Evolutionary conservation across 129 eudicot genomes (phyloP).

Genomic region (Flaveria bidentis): DNA sequence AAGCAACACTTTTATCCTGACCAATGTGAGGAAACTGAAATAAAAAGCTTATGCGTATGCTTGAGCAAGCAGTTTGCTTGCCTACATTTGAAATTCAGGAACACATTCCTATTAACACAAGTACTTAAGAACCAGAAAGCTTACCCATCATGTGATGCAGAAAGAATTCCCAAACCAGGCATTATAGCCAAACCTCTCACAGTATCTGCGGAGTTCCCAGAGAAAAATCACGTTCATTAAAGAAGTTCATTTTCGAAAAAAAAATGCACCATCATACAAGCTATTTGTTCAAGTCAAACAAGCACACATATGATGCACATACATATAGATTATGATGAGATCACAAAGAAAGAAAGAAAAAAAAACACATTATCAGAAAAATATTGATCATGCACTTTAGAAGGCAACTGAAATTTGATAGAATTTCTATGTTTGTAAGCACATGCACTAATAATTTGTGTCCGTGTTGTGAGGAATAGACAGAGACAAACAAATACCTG

Average conservation of each 20-base stretch:
- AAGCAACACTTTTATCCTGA: neutral
- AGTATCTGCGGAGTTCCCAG: constrained; percentile 62
- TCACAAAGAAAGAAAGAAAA: constrained; percentile 17
- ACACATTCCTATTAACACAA: constrained; percentile 9
- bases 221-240: constrained; percentile 14
- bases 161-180: constrained; percentile 85
- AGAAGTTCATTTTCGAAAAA: neutral
- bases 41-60: neutral
- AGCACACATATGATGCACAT: constrained; percentile 13
- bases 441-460: constrained; percentile 11
- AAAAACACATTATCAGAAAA: neutral
- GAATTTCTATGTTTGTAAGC: neutral
- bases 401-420: constrained; percentile 12
- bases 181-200: constrained; percentile 91
- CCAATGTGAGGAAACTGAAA: neutral
- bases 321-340: constrained; percentile 7
- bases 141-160: constrained; percentile 99
- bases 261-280: constrained; percentile 14
- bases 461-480: constrained; percentile 9
- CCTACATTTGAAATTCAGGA: constrained; percentile 12
- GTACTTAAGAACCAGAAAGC: constrained; percentile 27
- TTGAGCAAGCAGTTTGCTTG: constrained; percentile 15
- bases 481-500: constrained; percentile 48
- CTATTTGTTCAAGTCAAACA: constrained; percentile 13
- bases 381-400: neutral